These are phyloP conservation scores for Coemansia sp. DNA, from an alignment of 192 early-diverging fungal species.

Conservation along the genomic window DNA sequence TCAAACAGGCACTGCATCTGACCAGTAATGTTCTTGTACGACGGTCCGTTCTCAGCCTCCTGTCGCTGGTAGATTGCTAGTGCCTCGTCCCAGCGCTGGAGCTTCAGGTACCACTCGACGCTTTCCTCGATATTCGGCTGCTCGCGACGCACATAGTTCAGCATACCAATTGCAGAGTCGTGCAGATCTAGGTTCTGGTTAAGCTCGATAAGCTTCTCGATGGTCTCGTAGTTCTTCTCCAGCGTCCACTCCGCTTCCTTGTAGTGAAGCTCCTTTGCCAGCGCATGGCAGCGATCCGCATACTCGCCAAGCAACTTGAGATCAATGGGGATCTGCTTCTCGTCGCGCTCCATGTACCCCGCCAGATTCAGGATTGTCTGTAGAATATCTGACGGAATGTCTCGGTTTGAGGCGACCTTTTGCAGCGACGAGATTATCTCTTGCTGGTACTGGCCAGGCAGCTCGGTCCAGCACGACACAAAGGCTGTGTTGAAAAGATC, in stretches of 20 bases:
- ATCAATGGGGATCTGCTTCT: slow-evolving; percentile 91
- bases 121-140: slow-evolving; percentile 77
- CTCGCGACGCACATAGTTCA: slow-evolving; percentile 81
- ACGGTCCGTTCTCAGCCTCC: slow-evolving; percentile 50
- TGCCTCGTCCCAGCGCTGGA: slow-evolving; percentile 93
- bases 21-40: slow-evolving; percentile 64
- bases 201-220: slow-evolving; percentile 89
- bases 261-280: slow-evolving; percentile 98
- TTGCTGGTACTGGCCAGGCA: slow-evolving; percentile 87
- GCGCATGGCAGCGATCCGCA: slow-evolving; percentile 90
- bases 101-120: slow-evolving; percentile 90
- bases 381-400: slow-evolving; percentile 90
- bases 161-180: slow-evolving; percentile 93
- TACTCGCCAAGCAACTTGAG: slow-evolving; percentile 84
- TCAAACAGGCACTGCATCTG: slow-evolving; percentile 92
- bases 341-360: slow-evolving; percentile 99
- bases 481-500: slow-evolving; percentile 97
- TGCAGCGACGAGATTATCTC: slow-evolving; percentile 86
- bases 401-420: slow-evolving; percentile 74
- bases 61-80: slow-evolving; percentile 77
- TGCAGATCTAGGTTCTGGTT: slow-evolving; percentile 94
- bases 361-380: slow-evolving; percentile 90
- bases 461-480: slow-evolving; percentile 93
- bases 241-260: slow-evolving; percentile 91
- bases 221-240: slow-evolving; percentile 78